Evolutionary conservation across 192 early-diverging fungal species (phyloP).

Genomic region (Podila verticillata): DNA sequence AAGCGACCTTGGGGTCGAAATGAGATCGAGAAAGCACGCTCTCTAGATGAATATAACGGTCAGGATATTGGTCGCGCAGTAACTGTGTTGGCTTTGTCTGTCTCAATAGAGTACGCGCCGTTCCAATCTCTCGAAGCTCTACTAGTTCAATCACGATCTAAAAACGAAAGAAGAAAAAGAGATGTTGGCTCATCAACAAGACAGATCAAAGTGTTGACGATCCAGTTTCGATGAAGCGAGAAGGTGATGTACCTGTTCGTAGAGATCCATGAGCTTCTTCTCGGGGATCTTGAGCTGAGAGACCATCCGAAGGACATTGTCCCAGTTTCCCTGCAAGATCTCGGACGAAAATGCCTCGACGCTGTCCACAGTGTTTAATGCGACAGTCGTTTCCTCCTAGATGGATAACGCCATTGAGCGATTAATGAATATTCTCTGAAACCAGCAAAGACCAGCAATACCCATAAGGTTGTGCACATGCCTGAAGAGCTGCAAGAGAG

Average conservation of each 20-base stretch:
- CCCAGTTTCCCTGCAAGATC: conserved; percentile 88
- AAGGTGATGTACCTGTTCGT: conserved; percentile 76
- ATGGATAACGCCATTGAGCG: not conserved
- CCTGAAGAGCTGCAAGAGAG: conserved; percentile 83
- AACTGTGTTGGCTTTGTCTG: conserved; percentile 94
- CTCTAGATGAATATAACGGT: conserved; percentile 87
- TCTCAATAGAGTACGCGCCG: conserved; percentile 83
- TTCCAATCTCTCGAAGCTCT: conserved; percentile 83
- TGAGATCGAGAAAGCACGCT: conserved; percentile 73
- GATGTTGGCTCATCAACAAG: not conserved
- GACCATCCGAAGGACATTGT: conserved; percentile 79
- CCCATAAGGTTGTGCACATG: not conserved
- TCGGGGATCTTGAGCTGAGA: conserved; percentile 73
- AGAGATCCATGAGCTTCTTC: conserved; percentile 82
- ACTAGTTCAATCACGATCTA: conserved; percentile 88
- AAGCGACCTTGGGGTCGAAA: conserved; percentile 81
- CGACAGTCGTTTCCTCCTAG: conserved; percentile 81
- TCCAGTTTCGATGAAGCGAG: not conserved
- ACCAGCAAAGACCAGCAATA: too few relatives aligned
- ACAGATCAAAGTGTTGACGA: too few relatives aligned
- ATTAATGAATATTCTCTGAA: too few relatives aligned
- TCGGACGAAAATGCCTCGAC: conserved; percentile 75
- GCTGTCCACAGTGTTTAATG: conserved; percentile 89
- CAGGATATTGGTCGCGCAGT: conserved; percentile 75
- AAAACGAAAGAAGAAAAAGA: not conserved